These are phyloP conservation scores for Aegilops sharonensis DNA, from an alignment of 176 grass and related monocot species.

Conservation along the genomic window DNA sequence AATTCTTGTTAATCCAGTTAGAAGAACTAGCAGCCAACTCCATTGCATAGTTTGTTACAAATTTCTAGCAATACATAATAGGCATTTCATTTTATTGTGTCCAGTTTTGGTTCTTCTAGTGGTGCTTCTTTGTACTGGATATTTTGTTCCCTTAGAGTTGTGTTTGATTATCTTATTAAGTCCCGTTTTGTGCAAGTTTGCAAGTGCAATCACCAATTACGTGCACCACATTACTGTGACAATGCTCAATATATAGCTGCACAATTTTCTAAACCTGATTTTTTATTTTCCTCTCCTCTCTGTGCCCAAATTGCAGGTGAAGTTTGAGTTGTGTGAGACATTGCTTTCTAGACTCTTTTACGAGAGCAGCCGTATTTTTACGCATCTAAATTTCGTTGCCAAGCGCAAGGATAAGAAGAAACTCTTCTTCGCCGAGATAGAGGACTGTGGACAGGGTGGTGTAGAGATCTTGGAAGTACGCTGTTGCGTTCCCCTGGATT, in stretches of 20 bases:
- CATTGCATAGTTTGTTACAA: neutral
- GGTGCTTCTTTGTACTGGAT: no score
- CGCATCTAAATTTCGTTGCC: neutral
- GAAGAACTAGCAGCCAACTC: neutral
- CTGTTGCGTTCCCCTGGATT: neutral
- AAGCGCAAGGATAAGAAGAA: neutral
- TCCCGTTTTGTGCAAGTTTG: neutral
- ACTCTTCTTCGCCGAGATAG: neutral
- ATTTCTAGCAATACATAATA: neutral
- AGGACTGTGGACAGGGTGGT: neutral
- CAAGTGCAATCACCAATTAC: no score
- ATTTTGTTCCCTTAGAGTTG: no score
- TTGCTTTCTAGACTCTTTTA: neutral
- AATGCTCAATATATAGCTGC: neutral
- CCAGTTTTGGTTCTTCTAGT: no score
- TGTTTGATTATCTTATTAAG: no score
- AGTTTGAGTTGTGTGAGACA: neutral
- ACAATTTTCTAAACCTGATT: neutral
- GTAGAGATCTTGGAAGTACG: neutral
- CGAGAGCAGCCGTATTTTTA: neutral
- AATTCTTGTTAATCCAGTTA: neutral
- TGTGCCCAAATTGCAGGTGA: neutral
- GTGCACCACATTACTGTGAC: neutral
- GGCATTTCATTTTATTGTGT: no score
- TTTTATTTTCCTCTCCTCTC: neutral